Evolutionary conservation across 1,284 basidiomycete species (phyloP), one percentile per base, ranked within the genome.

Genomic region (Gomphus sp.): DNA sequence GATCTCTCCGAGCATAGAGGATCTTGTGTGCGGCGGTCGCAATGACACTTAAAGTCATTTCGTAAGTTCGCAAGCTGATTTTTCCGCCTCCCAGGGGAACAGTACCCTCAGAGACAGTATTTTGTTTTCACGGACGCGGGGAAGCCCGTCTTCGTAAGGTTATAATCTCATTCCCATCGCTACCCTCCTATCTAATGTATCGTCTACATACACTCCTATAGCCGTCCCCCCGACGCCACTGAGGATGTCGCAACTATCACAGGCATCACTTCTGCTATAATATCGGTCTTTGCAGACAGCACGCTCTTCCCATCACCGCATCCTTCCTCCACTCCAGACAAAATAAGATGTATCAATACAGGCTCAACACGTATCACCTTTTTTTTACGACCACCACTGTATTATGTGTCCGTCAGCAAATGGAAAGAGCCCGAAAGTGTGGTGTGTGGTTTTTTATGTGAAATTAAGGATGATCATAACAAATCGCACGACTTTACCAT

Each of bases 401-500:
- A 98, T 71, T 90, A 96, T 65, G 92, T 89, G 22, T 94, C 89
- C 64, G 87, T 87, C 2, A 93, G 92, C 33, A 84, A 86, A 25
- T 96, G 91, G 91, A 89, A 91, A 33, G 94, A 97, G 71, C 93
- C 95, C 0, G 93, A 96, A 71, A 89, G 88, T 64, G 87, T 95
- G 65, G 92, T 96, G 74, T 77, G 91, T 80, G 16, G 10, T 18
- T 18, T 56, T 54, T 48, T 55, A 25, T 47, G 2, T 9, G 22
- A 4, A 22, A 0, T 47, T 25, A 7, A 10, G 44, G 22, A 11
- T 51, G 50, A 34, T 31, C 28, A 34, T 34, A 18, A 18, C 28
- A n/a, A 14, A 34, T 34, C 14, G 28, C 28, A n/a, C 49, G 18
- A 34, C 16, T 51, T n/a, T 9, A 3, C 3, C 36, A 51, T 50